Percentiles rank a stretch among this genome's conserved stretches.
Conservation (phyloP, 768 basidiomycete genomes). For the Pholiota conissans region DNA sequence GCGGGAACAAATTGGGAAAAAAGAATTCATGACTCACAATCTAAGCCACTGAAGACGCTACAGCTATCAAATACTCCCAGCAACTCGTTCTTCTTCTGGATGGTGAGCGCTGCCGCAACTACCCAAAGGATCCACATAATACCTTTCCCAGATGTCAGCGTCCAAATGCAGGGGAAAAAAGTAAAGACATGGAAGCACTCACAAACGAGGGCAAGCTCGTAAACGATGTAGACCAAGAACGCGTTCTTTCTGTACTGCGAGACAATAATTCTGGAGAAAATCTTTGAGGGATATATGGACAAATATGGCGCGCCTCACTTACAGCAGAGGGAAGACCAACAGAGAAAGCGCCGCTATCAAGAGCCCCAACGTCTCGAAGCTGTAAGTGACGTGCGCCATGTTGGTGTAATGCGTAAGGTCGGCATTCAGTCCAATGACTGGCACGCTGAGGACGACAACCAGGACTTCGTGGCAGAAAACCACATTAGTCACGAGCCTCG, state of each 20-base stretch:
- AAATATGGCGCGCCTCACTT: background rate
- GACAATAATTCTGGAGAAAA: background rate
- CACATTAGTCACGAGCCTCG: background rate
- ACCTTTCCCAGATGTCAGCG: background rate
- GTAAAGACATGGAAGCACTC: background rate
- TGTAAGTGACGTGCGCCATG: background rate
- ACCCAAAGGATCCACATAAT: background rate
- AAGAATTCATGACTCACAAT: background rate
- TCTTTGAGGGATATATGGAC: background rate
- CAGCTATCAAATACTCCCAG: background rate
- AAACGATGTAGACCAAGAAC: background rate
- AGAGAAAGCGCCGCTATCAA: background rate
- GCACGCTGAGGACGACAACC: background rate
- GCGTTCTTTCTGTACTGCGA: background rate
- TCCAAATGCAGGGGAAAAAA: background rate
- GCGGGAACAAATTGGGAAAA: no score
- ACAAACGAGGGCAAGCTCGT: background rate
- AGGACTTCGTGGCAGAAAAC: background rate
- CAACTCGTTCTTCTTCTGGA: background rate
- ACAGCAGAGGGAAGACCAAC: conserved; percentile 1
- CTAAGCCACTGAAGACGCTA: background rate
- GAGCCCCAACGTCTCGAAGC: background rate
- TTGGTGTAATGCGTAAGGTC: background rate
- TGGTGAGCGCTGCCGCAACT: background rate
- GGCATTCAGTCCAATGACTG: background rate